These are phyloP conservation scores for Phaeolepiota aurea DNA, from an alignment of 768 basidiomycete genomes.

Conservation along the genomic window DNA sequence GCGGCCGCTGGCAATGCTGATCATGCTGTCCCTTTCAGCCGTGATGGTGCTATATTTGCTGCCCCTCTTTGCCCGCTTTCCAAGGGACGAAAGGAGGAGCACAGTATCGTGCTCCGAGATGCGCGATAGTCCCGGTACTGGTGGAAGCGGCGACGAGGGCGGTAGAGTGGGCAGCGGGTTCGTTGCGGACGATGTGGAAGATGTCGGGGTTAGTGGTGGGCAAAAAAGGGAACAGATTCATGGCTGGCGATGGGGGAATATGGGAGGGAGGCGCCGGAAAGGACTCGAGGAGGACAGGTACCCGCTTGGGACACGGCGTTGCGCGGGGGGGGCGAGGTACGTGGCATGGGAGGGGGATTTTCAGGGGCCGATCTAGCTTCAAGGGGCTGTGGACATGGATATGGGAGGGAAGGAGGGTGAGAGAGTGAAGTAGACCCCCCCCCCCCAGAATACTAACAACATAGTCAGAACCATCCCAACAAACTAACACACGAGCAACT, in stretches of 20 bases:
- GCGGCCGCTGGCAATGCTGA: background rate
- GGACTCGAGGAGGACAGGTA: conserved; percentile 26
- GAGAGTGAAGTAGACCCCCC: too few relatives aligned
- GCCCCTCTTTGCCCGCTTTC: background rate
- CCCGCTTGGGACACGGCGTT: conserved; percentile 8
- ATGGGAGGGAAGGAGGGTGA: background rate
- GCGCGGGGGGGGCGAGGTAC: background rate
- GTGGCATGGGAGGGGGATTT: background rate
- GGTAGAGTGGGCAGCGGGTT: conserved; percentile 56
- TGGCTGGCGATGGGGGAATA: conserved; percentile 23
- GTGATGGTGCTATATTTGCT: background rate
- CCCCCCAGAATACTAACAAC: too few relatives aligned
- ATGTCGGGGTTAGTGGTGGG: conserved; percentile 19
- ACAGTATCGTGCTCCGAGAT: conserved; percentile 42
- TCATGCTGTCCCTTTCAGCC: background rate
- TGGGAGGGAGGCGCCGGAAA: conserved; percentile 34
- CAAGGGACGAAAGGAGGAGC: conserved; percentile 23
- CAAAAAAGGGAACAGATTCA: background rate
- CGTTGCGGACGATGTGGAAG: conserved; percentile 17
- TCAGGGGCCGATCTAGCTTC: background rate
- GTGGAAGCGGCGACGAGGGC: conserved; percentile 52
- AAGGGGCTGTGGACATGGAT: background rate
- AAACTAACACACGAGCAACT: conserved; percentile 13
- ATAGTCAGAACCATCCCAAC: too few relatives aligned
- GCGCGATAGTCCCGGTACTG: conserved; percentile 55